Percentiles rank a stretch among this genome's conserved stretches.
Conservation (phyloP, 495 filamentous ascomycete species). For the Entonaema liquescens region DNA sequence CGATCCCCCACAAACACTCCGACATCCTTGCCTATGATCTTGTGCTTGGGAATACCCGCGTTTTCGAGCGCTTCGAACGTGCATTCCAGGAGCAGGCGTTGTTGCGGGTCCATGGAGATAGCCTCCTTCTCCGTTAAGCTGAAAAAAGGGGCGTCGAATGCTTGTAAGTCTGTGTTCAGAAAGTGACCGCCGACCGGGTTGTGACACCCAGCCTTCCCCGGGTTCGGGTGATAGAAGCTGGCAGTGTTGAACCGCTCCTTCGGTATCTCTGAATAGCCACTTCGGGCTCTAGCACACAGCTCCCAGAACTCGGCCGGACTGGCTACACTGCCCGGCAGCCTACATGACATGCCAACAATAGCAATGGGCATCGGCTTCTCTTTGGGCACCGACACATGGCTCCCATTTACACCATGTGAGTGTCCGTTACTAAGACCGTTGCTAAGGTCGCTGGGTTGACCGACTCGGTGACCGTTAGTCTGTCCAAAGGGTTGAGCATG, state of each 20-base stretch:
- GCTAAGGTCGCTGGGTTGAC: slow-evolving; percentile 20
- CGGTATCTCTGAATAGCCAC: slow-evolving; percentile 68
- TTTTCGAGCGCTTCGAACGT: slow-evolving; percentile 89
- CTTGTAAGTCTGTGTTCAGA: slow-evolving; percentile 72
- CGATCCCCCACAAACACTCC: slow-evolving; percentile 88
- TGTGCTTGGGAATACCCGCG: slow-evolving; percentile 83
- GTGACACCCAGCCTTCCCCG: slow-evolving; percentile 75
- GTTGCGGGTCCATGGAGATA: slow-evolving; percentile 84
- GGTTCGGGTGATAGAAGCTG: slow-evolving; percentile 78
- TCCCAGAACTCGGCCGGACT: slow-evolving; percentile 67
- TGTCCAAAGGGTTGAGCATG: slow-evolving; percentile 19
- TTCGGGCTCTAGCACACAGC: slow-evolving; percentile 66
- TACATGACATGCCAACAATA: slow-evolving; percentile 64
- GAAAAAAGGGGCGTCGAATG: slow-evolving; percentile 88
- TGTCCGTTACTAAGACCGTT: slow-evolving; percentile 34
- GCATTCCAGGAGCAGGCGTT: slow-evolving; percentile 79
- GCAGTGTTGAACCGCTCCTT: slow-evolving; percentile 73
- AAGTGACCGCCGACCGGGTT: slow-evolving; percentile 83
- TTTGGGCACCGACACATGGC: slow-evolving; percentile 10
- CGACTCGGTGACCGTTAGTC: slow-evolving; percentile 25
- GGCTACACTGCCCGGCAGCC: slow-evolving; percentile 62
- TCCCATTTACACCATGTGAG: slow-evolving; percentile 24
- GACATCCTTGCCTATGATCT: slow-evolving; percentile 75
- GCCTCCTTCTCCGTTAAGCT: slow-evolving; percentile 78
- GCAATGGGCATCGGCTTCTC: slow-evolving; percentile 58